phyloP scores from a whole-genome alignment of 495 filamentous ascomycete species.

The Lasiosphaeria miniovina region DNA sequence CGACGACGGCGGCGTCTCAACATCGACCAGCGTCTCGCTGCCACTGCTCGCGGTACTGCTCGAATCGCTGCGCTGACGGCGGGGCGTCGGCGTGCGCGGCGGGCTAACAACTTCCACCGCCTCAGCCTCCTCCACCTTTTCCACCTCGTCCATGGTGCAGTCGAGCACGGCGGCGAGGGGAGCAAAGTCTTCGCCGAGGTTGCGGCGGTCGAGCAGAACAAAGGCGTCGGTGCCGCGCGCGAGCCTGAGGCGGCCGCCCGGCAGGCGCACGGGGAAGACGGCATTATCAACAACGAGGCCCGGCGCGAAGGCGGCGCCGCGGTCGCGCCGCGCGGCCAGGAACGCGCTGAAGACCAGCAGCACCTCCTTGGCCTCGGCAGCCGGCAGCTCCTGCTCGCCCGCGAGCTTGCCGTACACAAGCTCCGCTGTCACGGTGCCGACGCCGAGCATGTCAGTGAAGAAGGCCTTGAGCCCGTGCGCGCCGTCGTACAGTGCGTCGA shows the following conservation, averaged over 20 bases:
- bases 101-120: too few relatives aligned
- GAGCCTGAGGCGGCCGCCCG: slow-evolving; percentile 17
- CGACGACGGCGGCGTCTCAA: too few relatives aligned
- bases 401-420: slow-evolving; percentile 37
- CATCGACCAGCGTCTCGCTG: too few relatives aligned
- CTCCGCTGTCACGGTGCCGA: slow-evolving; percentile 28
- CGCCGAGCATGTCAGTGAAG: slow-evolving; percentile 35
- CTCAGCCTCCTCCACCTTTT: too few relatives aligned
- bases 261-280: slow-evolving; percentile 31
- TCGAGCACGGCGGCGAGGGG: slow-evolving; percentile 34
- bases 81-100: too few relatives aligned
- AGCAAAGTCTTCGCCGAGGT: slow-evolving; percentile 27
- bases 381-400: slow-evolving; percentile 13
- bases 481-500: slow-evolving; percentile 35
- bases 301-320: background rate
- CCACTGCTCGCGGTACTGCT: too few relatives aligned
- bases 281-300: slow-evolving; percentile 3
- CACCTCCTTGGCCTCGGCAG: slow-evolving; percentile 32
- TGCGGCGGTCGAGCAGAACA: slow-evolving; percentile 36
- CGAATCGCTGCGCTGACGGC: too few relatives aligned
- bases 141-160: slow-evolving; percentile 33
- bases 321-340: slow-evolving; percentile 12
- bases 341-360: slow-evolving; percentile 37
- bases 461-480: slow-evolving; percentile 27
- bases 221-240: slow-evolving; percentile 25